Base-by-base conservation (phyloP, 2,329 filamentous ascomycete species). In the Trichophyton benhamiae region DNA sequence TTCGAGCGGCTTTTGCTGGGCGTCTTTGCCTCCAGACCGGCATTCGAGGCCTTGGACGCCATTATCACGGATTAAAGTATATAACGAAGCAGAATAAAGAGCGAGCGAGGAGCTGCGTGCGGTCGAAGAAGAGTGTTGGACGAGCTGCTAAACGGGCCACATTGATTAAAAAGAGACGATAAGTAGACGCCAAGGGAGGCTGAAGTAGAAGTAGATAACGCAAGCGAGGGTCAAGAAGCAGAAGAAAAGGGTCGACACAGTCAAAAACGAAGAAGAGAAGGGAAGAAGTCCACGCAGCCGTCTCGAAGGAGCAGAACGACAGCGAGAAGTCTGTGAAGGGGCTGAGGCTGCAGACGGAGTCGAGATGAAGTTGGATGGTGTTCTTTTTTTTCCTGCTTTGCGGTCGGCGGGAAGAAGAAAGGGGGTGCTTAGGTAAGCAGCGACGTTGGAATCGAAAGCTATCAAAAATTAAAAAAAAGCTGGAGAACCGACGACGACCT, bases 21-120 rank as follows among this genome's bases (percentile, higher is more conserved):
- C 57, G 73, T 70, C 65, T 69, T 72, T 44, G 75, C 73, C 55
- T 69, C 70, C 63, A 76, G 63, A 58, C 71, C 71, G 60, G 73
- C 70, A 64, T 72, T 72, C 52, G 64, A 27, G 36, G 62, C 57
- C 22, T 63, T 61, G 60, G 62, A 64, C 49, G 57, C 57, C 63
- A 67, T 63, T 60, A 60, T 60, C 36, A 63, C 55, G 64, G 65
- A 66, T 62, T 38, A 61, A 63, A 60, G 27, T 30, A 30, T 62
- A 61, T 13, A 38, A 13, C 41, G n/a, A 44, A 30, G 27, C n/a
- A 44, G 15, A 17, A 44, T 6, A 44, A 44, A 17, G 41, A 17
- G 15, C 13, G 15, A 44, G n/a, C 17, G 41, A 17, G 3, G 15
- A 46, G 22, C 57, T 17, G 11, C 11, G 27, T 22, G 48, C 49